Base-by-base conservation (phyloP, 495 filamentous ascomycete species). In the Penicillium malachiteum region DNA sequence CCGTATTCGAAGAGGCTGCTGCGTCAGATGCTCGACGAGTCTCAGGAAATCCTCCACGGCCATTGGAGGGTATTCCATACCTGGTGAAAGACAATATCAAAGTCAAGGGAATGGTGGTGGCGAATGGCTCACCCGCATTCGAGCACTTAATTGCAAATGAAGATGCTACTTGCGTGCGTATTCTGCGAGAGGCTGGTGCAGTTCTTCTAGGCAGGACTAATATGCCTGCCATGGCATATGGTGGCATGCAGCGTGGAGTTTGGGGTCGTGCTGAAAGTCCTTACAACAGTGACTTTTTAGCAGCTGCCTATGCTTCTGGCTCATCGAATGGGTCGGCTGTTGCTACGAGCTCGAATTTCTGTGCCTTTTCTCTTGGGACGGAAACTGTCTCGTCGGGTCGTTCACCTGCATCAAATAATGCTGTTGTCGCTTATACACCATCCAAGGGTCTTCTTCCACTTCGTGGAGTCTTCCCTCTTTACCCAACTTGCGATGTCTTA, bases 1-100 rank as follows among this genome's bases (percentile, higher is more conserved):
- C 48, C 8, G 67, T 52, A 14, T 58, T 73, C 26, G 63, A 73
- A 5, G 70, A 71, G 45, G 68, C 70, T 10, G 50, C 64, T 12
- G 61, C 63, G 9, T 73, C 70, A 6, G 70, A 73, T 60, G 66
- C 64, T 2, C 55, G 68, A 10, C 60, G 70, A 9, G 57, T 59
- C 26, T 53, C 65, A 0, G 70, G 70, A 31, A 44, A 60, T 32
- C 59, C 66, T 7, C 48, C 50, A 5, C 73, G 84, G 17, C 77
- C 78, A 11, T 71, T 90, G 6, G 86, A 91, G 62, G 87, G 87
- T n/a, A 85, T 91, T 52, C 87, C 87, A 3, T 84, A 86, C 60
- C 66, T 87, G 0, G 79, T 88, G 55, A 90, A 89, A 71, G 85
- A 90, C 69, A 90, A 84, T 64, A 88, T 89, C 54, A 78, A 78